These are phyloP conservation scores for Thuidium tamariscinum DNA, from an alignment of 225 moss, liverwort and hornwort genomes.

Conservation along the genomic window DNA sequence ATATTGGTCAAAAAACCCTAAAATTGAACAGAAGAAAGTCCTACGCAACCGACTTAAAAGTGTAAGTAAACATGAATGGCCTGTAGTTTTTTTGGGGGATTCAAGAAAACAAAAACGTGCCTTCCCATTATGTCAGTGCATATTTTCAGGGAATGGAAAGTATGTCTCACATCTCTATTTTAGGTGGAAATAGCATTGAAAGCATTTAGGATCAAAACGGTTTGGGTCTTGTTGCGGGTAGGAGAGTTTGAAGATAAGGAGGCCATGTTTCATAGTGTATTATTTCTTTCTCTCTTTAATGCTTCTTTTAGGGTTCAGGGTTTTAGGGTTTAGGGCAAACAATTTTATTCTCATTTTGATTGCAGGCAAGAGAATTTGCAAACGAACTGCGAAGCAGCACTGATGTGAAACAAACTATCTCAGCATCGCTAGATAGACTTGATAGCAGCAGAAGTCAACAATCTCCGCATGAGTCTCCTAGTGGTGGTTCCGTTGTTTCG, in stretches of 20 bases:
- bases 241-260: background rate
- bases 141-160: background rate
- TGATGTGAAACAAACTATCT: conserved; percentile 33
- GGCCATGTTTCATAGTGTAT: background rate
- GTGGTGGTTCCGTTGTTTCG: conserved; percentile 50
- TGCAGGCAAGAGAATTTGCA: conserved; percentile 89
- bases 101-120: background rate
- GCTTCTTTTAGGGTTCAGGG: background rate
- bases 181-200: background rate
- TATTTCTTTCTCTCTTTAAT: background rate
- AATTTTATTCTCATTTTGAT: background rate
- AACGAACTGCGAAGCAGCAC: conserved; percentile 70
- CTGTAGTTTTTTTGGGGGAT: background rate
- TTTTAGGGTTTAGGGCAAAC: background rate
- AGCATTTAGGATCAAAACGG: background rate
- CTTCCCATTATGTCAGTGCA: background rate
- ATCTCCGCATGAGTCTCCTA: conserved; percentile 31
- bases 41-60: background rate
- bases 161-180: background rate
- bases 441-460: conserved; percentile 41
- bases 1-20: background rate
- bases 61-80: background rate
- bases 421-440: conserved; percentile 38
- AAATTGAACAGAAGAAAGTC: background rate
- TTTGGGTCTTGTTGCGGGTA: background rate